Conservation (phyloP, 495 filamentous ascomycete genomes). For the Lindgomyces ingoldianus region DNA sequence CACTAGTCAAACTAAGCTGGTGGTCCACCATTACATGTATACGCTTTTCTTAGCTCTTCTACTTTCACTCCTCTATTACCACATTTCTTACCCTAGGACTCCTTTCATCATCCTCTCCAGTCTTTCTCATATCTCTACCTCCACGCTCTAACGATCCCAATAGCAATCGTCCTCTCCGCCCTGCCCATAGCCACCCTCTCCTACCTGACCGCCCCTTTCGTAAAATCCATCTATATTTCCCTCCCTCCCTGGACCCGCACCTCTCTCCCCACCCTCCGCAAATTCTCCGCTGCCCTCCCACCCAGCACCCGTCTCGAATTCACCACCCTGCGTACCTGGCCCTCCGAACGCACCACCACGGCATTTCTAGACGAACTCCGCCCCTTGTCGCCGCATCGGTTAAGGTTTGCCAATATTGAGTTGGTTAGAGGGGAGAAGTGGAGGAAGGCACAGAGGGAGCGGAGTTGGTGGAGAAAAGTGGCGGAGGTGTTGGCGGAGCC, state of each 20-base stretch:
- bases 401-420: slow-evolving; percentile 27
- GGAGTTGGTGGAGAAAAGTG: not conserved
- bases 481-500: slow-evolving; percentile 15
- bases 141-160: not conserved
- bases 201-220: slow-evolving; percentile 30
- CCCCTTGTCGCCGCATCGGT: slow-evolving; percentile 3
- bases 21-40: no score
- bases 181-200: slow-evolving; percentile 22
- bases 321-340: slow-evolving; percentile 21
- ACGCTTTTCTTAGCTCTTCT: no score
- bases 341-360: slow-evolving; percentile 2
- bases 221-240: slow-evolving; percentile 4
- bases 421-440: not conserved
- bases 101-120: not conserved
- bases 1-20: no score
- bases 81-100: no score
- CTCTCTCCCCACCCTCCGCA: slow-evolving; percentile 1
- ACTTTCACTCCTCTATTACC: no score
- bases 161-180: slow-evolving; percentile 13
- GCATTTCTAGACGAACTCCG: slow-evolving; percentile 13
- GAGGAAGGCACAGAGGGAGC: not conserved
- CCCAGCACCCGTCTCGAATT: slow-evolving; percentile 19
- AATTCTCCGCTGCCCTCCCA: slow-evolving; percentile 11
- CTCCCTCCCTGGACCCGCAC: slow-evolving; percentile 9
- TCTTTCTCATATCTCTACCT: not conserved